Base-by-base conservation (phyloP, 176 grass and related monocot genomes). In the Carex scoparia region DNA sequence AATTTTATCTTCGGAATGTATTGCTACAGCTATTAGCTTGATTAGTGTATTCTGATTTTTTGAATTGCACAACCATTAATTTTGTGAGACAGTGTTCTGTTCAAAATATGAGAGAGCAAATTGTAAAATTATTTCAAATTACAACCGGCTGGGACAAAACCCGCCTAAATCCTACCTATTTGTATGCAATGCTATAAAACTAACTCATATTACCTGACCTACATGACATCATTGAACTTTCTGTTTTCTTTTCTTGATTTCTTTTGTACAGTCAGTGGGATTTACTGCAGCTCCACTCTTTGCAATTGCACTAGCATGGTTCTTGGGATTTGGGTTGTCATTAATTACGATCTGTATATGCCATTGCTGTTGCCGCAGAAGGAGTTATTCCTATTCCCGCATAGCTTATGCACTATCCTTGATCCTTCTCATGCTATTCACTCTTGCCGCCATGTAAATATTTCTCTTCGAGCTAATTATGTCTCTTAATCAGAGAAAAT, bases 361-460 rank as follows among this genome's bases (percentile, higher is more conserved):
- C 14, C 86, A 88, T 76, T 99, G 89, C 84, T 99, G 90, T 57
- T 99, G 87, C 51, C 87, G 60, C 1, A 82, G 65, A 61, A 81
- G 15, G 71, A 84, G 87, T 80, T 90, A 94, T 71, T 92, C 69
- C 0, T 99, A 99, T 84, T 95, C 93, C 31, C 81, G 90, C 28
- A 67, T 42, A 31, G 93, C 91, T 79, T 94, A 95, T 85, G 90
- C 87, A 67, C 73, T 94, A 6, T 99, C 96, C 54, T 67, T 99
- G 33, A 82, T 93, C 69, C 85, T 99, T 30, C 91, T 99, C 58
- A 87, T 95, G 65, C 79, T 99, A 65, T 94, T 95, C 87, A 99
- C 93, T 4, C 86, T 88, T 57, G 91, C 90, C 0, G 96, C 96
- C 88, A 94, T 99, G 96, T 99, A 99, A 93, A 85, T 42, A 13